Conservation (phyloP, 164 flowering plant species). For the Annona squamosa region DNA sequence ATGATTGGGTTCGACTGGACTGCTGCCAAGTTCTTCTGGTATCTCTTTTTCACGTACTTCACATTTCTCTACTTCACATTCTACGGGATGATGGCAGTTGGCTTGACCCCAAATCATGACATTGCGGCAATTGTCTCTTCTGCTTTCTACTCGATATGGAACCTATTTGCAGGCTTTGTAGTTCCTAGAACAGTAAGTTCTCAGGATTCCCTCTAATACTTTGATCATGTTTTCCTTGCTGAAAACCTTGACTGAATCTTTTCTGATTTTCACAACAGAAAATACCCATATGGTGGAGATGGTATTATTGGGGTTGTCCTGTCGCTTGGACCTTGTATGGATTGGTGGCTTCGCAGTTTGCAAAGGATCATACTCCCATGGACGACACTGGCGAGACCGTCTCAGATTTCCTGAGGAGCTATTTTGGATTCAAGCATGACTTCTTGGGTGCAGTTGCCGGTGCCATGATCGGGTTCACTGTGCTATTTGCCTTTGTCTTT, state of each 20-base stretch:
- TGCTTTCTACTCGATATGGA: conserved; percentile 20
- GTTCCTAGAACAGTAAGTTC: conserved; percentile 26
- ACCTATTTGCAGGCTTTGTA: conserved; percentile 26
- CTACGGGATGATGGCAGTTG: conserved; percentile 23
- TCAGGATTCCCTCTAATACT: not conserved
- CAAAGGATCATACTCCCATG: conserved; percentile 17
- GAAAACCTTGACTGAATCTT: not conserved
- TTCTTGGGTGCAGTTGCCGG: conserved; percentile 34
- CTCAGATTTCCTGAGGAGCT: conserved; percentile 22
- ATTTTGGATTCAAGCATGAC: conserved; percentile 40
- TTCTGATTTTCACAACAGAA: conserved; percentile 12
- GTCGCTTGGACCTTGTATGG: conserved; percentile 57
- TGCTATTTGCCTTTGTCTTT: conserved; percentile 40
- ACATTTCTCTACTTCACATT: conserved; percentile 19
- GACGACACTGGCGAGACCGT: conserved; percentile 17
- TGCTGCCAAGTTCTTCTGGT: conserved; percentile 20
- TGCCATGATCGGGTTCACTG: conserved; percentile 27
- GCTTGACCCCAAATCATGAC: conserved; percentile 15
- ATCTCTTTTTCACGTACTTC: conserved; percentile 20
- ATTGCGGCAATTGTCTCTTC: conserved; percentile 23
- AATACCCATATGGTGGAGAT: conserved; percentile 43
- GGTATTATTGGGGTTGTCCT: conserved; percentile 56
- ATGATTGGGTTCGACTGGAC: conserved; percentile 49
- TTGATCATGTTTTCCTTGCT: not conserved
- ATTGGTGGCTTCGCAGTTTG: conserved; percentile 33